Evolutionary conservation across 2,329 filamentous ascomycete species (phyloP), one percentile per base, ranked within the genome.

Genomic region (Neodidymelliopsis sp.): DNA sequence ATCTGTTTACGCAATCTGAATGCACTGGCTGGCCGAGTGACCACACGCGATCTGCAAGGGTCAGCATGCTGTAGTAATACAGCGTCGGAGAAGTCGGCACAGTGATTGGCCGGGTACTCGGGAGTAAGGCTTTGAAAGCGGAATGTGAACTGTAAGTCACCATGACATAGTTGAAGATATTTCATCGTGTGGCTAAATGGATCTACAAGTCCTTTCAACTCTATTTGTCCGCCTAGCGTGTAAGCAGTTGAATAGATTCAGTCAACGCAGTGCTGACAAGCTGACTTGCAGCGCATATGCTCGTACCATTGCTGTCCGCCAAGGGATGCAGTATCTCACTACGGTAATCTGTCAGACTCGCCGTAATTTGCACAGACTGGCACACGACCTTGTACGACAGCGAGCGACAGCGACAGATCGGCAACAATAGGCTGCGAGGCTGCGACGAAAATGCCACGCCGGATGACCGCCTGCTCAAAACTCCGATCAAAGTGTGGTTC

Each of bases 11-110:
- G 16, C 28, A 9, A 23, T 29, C 15, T 12, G 28, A 16, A 11
- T 16, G 25, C 25, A 39, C 34, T 45, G 45, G 30, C 33, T 40
- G 39, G 15, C 16, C 34, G 13, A 50, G 23, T 40, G 47, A 44
- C 47, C 35, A 36, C 38, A 39, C 5, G 24, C 22, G 20, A 40
- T 31, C 40, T 50, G 47, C 47, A 50, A 45, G 41, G 46, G 47
- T 35, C 25, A 45, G 35, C 30, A 44, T 34, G 47, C 39, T 19
- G 29, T 34, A 13, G 47, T 41, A 22, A 36, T 49, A 31, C 41
- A 2, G 30, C 23, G 25, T 45, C 47, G 47, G 47, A 50, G 40
- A 36, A 35, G 20, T 4, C 13, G 29, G 40, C 36, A 12, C 12
- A 11, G n/a, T 36, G 47, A 50, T 50, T 45, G 40, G 47, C 23